Evolutionary conservation across 768 basidiomycete genomes (phyloP), one percentile per base, ranked within the genome.

Genomic region (Leccinellum albellum): DNA sequence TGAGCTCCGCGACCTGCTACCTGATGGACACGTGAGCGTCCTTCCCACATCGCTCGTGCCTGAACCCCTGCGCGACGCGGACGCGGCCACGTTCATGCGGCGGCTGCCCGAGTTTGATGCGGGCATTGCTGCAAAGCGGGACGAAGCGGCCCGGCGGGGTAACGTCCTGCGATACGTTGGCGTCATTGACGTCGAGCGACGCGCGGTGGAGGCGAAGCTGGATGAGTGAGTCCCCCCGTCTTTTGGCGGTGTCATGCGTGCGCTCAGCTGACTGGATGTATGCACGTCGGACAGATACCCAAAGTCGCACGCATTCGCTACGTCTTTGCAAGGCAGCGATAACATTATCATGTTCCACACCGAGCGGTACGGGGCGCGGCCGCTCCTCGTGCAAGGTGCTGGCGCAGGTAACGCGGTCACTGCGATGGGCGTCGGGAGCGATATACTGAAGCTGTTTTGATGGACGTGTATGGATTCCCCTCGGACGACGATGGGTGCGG

Each of bases 311-410:
- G 89, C 97, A 2, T 98, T 99, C 67, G 95, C 95, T 4, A 96
- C 96, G 1, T 91, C 95, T 2, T 82, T 99, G 14, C 91, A 93
- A 21, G 97, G 96, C 1, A 94, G 94, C 21, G 97, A 99, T 73
- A 98, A 98, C 71, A 98, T 99, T 69, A 84, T 99, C 70, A 91
- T 97, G 79, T 98, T 98, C 83, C 89, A 93, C 69, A 98, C 96
- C 0, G 86, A 90, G 66, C 80, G 97, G 42, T 99, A 99, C 68
- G 86, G 88, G 3, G 82, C 87, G 8, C 76, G 94, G 42, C 96
- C 97, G 1, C 76, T 99, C 55, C 91, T 98, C 58, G 81, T 99
- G 32, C 96, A 98, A 67, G 97, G 97, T 50, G 88, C 95, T 1
- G 97, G 97, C 3, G 97, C 97, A 0, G 97, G 97, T n/a, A 94